Evolutionary conservation across 225 moss, liverwort and hornwort species (phyloP).

Genomic region (Neckera pumila): DNA sequence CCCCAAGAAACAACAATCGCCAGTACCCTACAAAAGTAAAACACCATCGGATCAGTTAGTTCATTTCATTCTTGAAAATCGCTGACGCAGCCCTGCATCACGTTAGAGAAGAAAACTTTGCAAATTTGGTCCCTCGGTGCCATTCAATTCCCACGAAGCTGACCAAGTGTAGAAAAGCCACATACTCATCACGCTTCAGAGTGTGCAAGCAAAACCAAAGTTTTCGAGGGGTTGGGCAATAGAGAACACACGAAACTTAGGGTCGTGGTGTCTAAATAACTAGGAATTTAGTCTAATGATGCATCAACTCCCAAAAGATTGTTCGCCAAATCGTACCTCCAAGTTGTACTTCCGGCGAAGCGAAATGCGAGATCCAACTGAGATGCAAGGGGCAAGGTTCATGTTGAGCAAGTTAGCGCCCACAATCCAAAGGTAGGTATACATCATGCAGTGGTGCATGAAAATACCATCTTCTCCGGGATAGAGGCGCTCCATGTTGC

Average conservation of each 20-base stretch:
- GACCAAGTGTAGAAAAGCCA: neutral
- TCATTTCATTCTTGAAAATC: neutral
- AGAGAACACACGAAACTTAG: neutral
- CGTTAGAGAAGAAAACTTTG: no score
- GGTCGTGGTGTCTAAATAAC: neutral
- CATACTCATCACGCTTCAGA: neutral
- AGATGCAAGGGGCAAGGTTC: constrained; percentile 67
- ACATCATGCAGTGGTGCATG: constrained; percentile 62
- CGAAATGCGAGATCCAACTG: constrained; percentile 62
- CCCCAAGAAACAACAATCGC: constrained; percentile 16
- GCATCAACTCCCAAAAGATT: neutral
- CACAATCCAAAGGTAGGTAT: constrained; percentile 55
- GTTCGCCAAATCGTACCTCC: constrained; percentile 26
- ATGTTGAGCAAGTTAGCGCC: constrained; percentile 43
- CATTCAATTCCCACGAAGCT: neutral
- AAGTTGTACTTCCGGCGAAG: constrained; percentile 68
- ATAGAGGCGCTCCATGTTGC: constrained; percentile 76
- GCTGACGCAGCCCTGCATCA: neutral
- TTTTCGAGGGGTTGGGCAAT: neutral
- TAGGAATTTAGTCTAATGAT: neutral
- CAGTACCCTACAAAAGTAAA: neutral
- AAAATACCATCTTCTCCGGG: constrained; percentile 43
- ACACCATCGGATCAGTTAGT: neutral
- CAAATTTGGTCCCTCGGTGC: neutral
- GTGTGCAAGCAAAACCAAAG: neutral